Base-by-base conservation (phyloP, 2,329 filamentous ascomycete species). In the Talaromyces albobiverticillius region DNA sequence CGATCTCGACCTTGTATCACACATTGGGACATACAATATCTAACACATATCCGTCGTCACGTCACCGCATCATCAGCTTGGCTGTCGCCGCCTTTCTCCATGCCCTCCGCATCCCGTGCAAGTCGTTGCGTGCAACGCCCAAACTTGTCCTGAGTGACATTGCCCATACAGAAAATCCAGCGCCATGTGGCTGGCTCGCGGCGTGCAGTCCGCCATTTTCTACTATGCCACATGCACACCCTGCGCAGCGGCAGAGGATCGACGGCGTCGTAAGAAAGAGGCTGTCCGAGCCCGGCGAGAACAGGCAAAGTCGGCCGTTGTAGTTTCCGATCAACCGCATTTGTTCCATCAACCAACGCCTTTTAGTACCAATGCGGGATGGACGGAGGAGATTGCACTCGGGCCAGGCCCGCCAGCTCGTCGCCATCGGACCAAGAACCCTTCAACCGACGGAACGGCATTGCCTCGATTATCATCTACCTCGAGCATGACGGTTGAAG, bases 341-440 rank as follows among this genome's bases (percentile, higher is more conserved):
- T 71, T 84, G 10, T 94, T 95, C 70, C 80, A 84, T 48, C 91
- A 96, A 64, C 91, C 88, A 1, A 71, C 69, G 5, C 89, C 90
- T 1, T 94, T 90, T 63, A 87, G 86, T 64, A 95, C 90, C 25
- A 96, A 96, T 64, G 86, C 87, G 11, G 90, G 89, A 72, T 96
- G 92, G 92, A 78, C 82, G 29, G 88, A 94, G 66, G 92, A 96
- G 71, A 95, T 96, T 60, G 79, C 79, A 58, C 81, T 92, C 73
- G 92, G 92, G 0, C 92, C 92, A 2, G 84, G 83, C 3, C 80
- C 88, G 32, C 86, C 85, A 29, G 86, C 86, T 64, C 72, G 77
- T 81, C 86, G 69, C 59, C 55, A 74, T 66, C 60, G 82, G 71
- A 84, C 77, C 65, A 76, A 74, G 47, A 84, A 82, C 63, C 80